Evolutionary conservation across 805 yeast species (phyloP).

Genomic region (Wickerhamomyces sydowiorum): DNA sequence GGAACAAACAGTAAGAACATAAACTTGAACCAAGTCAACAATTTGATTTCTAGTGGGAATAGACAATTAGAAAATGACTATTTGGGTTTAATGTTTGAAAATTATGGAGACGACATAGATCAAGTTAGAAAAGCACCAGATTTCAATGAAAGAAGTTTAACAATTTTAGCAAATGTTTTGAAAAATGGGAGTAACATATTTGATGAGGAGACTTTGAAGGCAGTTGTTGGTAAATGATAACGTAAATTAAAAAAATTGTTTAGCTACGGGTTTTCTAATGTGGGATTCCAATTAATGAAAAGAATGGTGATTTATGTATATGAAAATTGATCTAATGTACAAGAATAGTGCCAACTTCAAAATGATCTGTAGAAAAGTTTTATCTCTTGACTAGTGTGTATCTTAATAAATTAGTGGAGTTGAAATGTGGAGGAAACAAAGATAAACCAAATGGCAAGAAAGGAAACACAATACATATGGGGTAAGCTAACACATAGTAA

Average conservation of each 20-base stretch:
- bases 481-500: no score
- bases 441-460: not conserved
- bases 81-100: slow-evolving; percentile 47
- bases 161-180: slow-evolving; percentile 17
- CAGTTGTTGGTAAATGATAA: slow-evolving; percentile 12
- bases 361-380: no score
- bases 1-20: slow-evolving; percentile 20
- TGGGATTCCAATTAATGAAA: no score
- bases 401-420: no score
- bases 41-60: slow-evolving; percentile 24
- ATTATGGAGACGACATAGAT: slow-evolving; percentile 41
- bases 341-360: no score
- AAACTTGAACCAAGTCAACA: slow-evolving; percentile 25
- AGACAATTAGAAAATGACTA: slow-evolving; percentile 43
- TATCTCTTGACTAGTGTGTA: no score
- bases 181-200: slow-evolving; percentile 18
- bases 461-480: not conserved
- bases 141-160: slow-evolving; percentile 50
- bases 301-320: no score
- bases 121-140: slow-evolving; percentile 51
- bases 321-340: no score
- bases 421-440: not conserved
- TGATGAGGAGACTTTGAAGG: slow-evolving; percentile 16
- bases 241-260: no score
- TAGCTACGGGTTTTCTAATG: no score